phyloP scores from a whole-genome alignment of 306 rosid genomes.

The Acacia melanoxylon region DNA sequence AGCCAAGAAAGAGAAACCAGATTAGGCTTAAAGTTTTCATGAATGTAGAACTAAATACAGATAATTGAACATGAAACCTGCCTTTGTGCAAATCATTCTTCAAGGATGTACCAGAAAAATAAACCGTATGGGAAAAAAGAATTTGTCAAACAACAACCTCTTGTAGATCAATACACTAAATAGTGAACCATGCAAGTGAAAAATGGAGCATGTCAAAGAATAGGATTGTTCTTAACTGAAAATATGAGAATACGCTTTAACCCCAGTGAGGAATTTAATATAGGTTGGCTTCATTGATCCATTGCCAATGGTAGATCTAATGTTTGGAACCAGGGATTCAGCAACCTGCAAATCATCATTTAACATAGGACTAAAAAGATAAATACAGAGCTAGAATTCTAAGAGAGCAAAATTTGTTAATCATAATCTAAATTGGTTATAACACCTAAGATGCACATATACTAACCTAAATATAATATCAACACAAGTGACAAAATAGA shows the following conservation, averaged over 20 bases:
- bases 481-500: too few relatives aligned
- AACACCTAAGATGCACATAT: not conserved
- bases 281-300: slow-evolving; percentile 83
- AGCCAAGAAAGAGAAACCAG: not conserved
- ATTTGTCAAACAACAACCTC: not conserved
- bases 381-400: not conserved
- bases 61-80: slow-evolving; percentile 18
- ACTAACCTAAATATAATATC: not conserved
- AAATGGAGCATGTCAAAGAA: not conserved
- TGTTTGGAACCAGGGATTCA: slow-evolving; percentile 78
- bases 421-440: not conserved
- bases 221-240: slow-evolving; percentile 63
- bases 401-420: slow-evolving; percentile 9
- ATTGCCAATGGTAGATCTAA: slow-evolving; percentile 62
- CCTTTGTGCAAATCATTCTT: slow-evolving; percentile 54
- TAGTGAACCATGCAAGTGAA: slow-evolving; percentile 14
- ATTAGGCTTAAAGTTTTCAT: not conserved
- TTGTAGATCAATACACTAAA: not conserved
- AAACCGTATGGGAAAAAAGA: not conserved
- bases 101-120: slow-evolving; percentile 47
- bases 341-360: slow-evolving; percentile 67
- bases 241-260: slow-evolving; percentile 94
- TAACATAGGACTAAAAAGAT: slow-evolving; percentile 15
- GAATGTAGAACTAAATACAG: not conserved
- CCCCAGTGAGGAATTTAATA: slow-evolving; percentile 86